phyloP scores from a whole-genome alignment of 768 basidiomycete genomes.

The Polyporus arcularius region DNA sequence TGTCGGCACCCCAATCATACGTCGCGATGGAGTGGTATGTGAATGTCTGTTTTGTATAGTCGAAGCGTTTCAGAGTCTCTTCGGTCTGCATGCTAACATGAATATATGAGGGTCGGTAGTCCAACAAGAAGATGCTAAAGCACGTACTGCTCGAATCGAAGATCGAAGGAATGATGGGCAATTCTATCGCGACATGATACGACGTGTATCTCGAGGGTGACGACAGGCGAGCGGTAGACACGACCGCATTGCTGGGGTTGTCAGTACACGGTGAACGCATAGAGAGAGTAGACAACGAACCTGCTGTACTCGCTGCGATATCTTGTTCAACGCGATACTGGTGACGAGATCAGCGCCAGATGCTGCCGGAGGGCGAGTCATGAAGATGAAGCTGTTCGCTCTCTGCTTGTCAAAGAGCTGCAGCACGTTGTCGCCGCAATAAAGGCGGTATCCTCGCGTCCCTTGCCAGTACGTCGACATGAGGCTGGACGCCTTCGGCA shows the following conservation, averaged over 20 bases:
- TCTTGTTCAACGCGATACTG: slow-evolving; percentile 66
- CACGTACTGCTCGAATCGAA: slow-evolving; percentile 68
- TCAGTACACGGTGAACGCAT: background rate
- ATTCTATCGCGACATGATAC: slow-evolving; percentile 68
- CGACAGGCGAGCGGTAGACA: slow-evolving; percentile 51
- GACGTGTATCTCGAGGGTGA: slow-evolving; percentile 63
- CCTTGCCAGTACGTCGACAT: slow-evolving; percentile 54
- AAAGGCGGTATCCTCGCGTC: slow-evolving; percentile 53
- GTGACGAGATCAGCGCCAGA: slow-evolving; percentile 49
- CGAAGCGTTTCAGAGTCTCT: slow-evolving; percentile 28
- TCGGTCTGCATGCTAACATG: slow-evolving; percentile 33
- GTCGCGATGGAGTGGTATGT: slow-evolving; percentile 16
- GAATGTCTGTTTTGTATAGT: slow-evolving; percentile 21
- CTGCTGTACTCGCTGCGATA: slow-evolving; percentile 52
- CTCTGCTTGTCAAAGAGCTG: slow-evolving; percentile 59
- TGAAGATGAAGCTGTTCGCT: slow-evolving; percentile 59
- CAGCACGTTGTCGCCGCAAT: slow-evolving; percentile 55
- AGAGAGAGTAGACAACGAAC: slow-evolving; percentile 34
- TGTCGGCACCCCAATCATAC: slow-evolving; percentile 32
- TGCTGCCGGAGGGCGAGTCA: slow-evolving; percentile 48
- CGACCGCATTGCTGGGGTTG: slow-evolving; percentile 58
- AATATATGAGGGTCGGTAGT: slow-evolving; percentile 31
- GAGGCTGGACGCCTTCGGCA: slow-evolving; percentile 50
- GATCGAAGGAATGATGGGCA: slow-evolving; percentile 66
- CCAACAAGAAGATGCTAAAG: slow-evolving; percentile 2